Conservation (phyloP, 164 flowering plant species). For the Amborella trichopoda region DNA sequence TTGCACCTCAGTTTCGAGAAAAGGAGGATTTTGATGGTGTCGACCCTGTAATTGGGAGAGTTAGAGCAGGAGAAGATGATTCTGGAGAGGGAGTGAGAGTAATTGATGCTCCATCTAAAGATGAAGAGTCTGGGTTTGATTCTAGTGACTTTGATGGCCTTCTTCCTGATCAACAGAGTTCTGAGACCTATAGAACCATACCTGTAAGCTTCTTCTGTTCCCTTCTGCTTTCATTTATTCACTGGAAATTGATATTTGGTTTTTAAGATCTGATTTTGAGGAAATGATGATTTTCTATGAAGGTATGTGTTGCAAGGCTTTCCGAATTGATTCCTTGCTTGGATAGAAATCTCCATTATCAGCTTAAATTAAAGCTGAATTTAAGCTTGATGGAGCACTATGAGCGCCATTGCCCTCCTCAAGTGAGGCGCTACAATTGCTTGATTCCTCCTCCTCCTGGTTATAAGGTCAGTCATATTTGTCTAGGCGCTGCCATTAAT, state of each 20-base stretch:
- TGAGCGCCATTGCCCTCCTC: slow-evolving; percentile 81
- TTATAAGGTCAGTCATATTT: slow-evolving; percentile 70
- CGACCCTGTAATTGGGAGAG: slow-evolving; percentile 30
- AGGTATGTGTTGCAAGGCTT: slow-evolving; percentile 53
- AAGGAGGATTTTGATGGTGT: slow-evolving; percentile 16
- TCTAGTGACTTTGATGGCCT: no score
- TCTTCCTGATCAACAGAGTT: slow-evolving; percentile 24
- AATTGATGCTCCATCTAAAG: slow-evolving; percentile 18
- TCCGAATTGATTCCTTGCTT: slow-evolving; percentile 87
- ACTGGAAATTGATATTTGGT: not conserved
- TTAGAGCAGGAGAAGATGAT: slow-evolving; percentile 9
- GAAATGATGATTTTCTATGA: no score
- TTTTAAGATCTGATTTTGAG: no score
- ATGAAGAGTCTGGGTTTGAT: no score
- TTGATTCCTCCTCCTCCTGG: slow-evolving; percentile 81
- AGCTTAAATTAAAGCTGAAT: slow-evolving; percentile 55
- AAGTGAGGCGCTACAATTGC: slow-evolving; percentile 65
- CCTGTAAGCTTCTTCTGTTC: slow-evolving; percentile 32
- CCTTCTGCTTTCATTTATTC: no score
- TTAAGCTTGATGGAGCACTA: slow-evolving; percentile 85
- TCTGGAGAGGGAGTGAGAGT: slow-evolving; percentile 6
- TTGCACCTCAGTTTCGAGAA: slow-evolving; percentile 29
- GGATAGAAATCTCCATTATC: slow-evolving; percentile 64
- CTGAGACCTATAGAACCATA: slow-evolving; percentile 35
- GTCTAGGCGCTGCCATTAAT: no score